Evolutionary conservation across 495 filamentous ascomycete genomes (phyloP).

Genomic region (Hypoxylon crocopeplum): DNA sequence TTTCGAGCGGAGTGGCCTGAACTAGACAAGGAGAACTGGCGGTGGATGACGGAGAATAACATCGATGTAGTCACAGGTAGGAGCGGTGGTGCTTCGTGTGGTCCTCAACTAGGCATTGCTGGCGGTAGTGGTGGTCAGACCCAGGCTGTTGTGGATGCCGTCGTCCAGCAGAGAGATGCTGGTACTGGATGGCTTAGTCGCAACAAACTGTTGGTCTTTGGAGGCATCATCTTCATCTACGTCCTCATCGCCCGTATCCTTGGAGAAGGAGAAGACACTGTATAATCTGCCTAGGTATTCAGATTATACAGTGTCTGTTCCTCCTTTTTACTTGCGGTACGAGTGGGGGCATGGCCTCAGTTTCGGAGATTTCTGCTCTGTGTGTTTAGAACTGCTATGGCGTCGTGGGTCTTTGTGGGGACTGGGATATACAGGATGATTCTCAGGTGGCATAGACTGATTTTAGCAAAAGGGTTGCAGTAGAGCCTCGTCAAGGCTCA

Average conservation of each 20-base stretch:
- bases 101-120: conserved; percentile 69
- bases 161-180: conserved; percentile 74
- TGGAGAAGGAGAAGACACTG: conserved; percentile 47
- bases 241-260: conserved; percentile 78
- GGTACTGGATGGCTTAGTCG: conserved; percentile 80
- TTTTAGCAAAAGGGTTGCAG: background rate
- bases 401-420: background rate
- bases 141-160: conserved; percentile 80
- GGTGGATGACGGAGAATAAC: conserved; percentile 84
- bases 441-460: conserved; percentile 3
- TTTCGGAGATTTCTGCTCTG: too few species aligned
- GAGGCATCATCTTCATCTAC: conserved; percentile 74
- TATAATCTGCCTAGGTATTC: too few species aligned
- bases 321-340: too few species aligned
- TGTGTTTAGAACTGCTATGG: background rate
- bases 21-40: conserved; percentile 88
- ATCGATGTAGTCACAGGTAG: conserved; percentile 82
- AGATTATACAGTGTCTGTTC: too few species aligned
- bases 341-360: background rate
- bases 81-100: conserved; percentile 60
- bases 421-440: background rate
- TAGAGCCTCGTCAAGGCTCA: background rate
- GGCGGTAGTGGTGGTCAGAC: conserved; percentile 72
- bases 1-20: conserved; percentile 92
- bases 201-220: conserved; percentile 75